phyloP scores from a whole-genome alignment of 208 protist species.

The Polymyxa betae region DNA sequence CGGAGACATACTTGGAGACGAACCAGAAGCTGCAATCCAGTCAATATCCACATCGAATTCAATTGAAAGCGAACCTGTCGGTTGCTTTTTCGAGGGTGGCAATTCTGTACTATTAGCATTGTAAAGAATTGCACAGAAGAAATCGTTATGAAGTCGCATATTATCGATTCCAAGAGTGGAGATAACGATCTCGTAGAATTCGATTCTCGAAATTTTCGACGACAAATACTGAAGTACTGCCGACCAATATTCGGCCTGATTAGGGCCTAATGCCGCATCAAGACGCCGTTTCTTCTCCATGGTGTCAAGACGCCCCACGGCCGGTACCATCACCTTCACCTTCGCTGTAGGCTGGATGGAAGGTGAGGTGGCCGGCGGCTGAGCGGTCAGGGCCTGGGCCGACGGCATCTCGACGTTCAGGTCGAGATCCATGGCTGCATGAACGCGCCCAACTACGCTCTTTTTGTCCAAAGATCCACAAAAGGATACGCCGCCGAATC shows the following conservation, averaged over 20 bases:
- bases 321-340: not conserved
- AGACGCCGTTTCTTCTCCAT: constrained; percentile 15
- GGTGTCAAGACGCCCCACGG: not conserved
- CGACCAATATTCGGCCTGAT: not conserved
- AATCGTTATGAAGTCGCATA: constrained; percentile 45
- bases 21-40: not conserved
- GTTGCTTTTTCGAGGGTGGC: not conserved
- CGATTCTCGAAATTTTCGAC: not conserved
- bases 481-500: not conserved
- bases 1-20: not conserved
- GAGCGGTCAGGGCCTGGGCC: not conserved
- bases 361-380: not conserved
- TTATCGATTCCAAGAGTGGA: not conserved
- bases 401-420: not conserved
- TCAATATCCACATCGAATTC: not conserved
- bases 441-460: not conserved
- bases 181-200: constrained; percentile 9
- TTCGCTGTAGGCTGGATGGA: not conserved
- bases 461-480: not conserved
- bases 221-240: not conserved
- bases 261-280: not conserved
- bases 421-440: not conserved
- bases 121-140: constrained; percentile 37
- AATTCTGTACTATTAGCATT: constrained; percentile 10
- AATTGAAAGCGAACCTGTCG: not conserved